Conservation (phyloP, 164 flowering plant species). For the Euptelea pleiosperma region DNA sequence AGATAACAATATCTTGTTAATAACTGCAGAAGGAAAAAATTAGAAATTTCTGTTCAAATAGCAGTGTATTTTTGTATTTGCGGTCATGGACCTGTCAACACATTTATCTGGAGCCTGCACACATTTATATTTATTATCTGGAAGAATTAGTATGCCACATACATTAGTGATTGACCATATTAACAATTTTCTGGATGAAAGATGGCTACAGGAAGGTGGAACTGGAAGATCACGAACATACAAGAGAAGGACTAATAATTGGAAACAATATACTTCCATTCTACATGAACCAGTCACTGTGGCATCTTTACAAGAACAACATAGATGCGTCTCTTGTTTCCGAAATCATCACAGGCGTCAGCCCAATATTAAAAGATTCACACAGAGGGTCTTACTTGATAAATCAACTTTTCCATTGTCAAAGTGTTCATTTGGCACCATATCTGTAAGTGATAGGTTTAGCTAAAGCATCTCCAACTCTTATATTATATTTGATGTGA, state of each 20-base stretch:
- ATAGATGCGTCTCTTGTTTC: constrained; percentile 36
- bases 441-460: constrained; percentile 39
- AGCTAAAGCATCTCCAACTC: neutral
- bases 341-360: constrained; percentile 21
- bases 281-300: constrained; percentile 17
- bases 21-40: no score
- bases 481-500: neutral
- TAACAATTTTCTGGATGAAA: constrained; percentile 7
- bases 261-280: constrained; percentile 20
- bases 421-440: constrained; percentile 19
- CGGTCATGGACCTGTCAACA: no score
- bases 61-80: no score
- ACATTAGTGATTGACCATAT: neutral
- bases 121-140: neutral
- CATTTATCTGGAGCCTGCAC: no score
- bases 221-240: constrained; percentile 17
- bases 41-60: no score
- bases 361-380: constrained; percentile 14
- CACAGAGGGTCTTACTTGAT: constrained; percentile 40
- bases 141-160: neutral
- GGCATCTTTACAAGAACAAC: constrained; percentile 16
- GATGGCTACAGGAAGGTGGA: constrained; percentile 35
- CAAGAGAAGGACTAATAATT: constrained; percentile 19
- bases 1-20: no score
- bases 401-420: constrained; percentile 41